Percentiles rank a stretch among this genome's conserved stretches.
phyloP scores from a whole-genome alignment of 768 basidiomycete species.

The Galerina marginata region DNA sequence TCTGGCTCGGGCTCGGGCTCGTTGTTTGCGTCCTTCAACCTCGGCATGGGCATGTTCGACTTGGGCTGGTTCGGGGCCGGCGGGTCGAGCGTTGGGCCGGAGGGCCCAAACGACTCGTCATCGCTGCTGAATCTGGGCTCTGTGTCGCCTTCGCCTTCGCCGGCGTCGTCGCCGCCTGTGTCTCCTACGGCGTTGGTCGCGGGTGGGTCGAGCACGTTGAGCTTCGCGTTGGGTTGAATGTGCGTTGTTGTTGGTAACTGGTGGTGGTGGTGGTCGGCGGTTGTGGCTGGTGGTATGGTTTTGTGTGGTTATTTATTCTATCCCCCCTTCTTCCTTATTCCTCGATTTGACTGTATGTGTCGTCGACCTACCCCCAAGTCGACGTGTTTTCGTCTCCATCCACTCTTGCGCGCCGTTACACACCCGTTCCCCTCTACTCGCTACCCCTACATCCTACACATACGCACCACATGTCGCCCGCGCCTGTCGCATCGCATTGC shows the following conservation, averaged over 20 bases:
- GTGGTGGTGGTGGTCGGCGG: no score
- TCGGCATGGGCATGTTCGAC: slow-evolving; percentile 28
- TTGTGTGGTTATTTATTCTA: neutral
- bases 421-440: neutral
- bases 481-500: slow-evolving; percentile 2
- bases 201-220: slow-evolving; percentile 25
- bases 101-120: neutral
- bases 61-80: slow-evolving; percentile 19
- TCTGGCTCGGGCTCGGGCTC: neutral
- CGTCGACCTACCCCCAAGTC: neutral
- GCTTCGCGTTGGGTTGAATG: slow-evolving; percentile 27
- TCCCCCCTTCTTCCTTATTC: no score
- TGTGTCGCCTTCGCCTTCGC: neutral
- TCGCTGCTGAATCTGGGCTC: neutral
- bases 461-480: neutral
- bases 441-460: neutral
- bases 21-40: neutral
- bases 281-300: neutral
- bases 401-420: neutral
- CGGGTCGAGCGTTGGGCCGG: neutral
- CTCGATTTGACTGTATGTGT: neutral
- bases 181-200: neutral
- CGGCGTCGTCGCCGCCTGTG: neutral
- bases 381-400: slow-evolving; percentile 8
- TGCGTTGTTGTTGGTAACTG: no score